Percentiles rank a stretch among this genome's conserved stretches.
These are phyloP conservation scores for Beauveria sp. DNA, from an alignment of 2,329 filamentous ascomycete species.

Conservation along the genomic window DNA sequence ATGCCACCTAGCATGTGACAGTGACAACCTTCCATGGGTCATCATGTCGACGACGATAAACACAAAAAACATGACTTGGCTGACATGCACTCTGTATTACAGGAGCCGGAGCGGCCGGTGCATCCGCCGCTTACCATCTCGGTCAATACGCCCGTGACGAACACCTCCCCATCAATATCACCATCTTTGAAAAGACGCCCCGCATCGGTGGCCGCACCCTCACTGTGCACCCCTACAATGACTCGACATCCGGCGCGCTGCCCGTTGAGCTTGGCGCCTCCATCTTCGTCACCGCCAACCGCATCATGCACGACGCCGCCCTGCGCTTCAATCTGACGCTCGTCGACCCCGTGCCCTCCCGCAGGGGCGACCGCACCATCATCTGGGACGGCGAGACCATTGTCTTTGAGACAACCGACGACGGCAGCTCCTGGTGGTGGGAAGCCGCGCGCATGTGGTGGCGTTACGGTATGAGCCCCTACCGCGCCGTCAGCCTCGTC, in stretches of 20 bases:
- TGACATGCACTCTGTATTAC: neutral
- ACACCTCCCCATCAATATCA: constrained; percentile 64
- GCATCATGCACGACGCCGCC: constrained; percentile 70
- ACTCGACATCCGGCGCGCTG: constrained; percentile 42
- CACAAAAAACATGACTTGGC: neutral
- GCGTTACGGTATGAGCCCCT: constrained; percentile 76
- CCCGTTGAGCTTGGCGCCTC: constrained; percentile 84
- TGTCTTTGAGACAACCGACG: constrained; percentile 56
- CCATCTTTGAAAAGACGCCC: constrained; percentile 72
- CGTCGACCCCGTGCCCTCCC: constrained; percentile 33
- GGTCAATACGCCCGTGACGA: constrained; percentile 58
- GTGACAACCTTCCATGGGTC: constrained; percentile 1
- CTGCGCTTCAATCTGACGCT: constrained; percentile 61
- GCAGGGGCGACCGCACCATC: constrained; percentile 53
- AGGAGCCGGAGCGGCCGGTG: constrained; percentile 86
- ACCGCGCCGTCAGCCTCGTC: constrained; percentile 65
- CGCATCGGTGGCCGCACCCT: constrained; percentile 81
- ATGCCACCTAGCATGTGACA: neutral
- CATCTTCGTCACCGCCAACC: constrained; percentile 82
- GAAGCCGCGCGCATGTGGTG: constrained; percentile 71
- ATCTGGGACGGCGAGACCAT: constrained; percentile 80
- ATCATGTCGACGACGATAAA: neutral
- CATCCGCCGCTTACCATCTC: constrained; percentile 80
- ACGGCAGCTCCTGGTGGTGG: constrained; percentile 63
- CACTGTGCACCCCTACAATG: constrained; percentile 69